Evolutionary conservation across 2,329 filamentous ascomycete species (phyloP).

Genomic region (Amphichorda felina): DNA sequence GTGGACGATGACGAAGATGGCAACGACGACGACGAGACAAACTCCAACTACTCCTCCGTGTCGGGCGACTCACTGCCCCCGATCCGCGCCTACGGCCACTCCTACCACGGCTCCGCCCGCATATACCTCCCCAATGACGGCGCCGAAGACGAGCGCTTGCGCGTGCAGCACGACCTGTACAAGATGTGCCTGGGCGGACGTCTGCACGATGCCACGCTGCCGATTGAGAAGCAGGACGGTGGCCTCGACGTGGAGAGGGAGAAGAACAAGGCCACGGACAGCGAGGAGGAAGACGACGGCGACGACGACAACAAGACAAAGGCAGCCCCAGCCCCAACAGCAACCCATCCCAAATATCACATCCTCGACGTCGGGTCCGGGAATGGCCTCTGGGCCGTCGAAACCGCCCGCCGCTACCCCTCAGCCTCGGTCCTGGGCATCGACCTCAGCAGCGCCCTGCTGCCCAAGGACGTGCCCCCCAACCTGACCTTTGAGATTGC

Average conservation of each 20-base stretch:
- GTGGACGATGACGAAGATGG: slow-evolving; percentile 1
- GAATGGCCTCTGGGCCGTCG: slow-evolving; percentile 29
- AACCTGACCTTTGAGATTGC: slow-evolving; percentile 49
- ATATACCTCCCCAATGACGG: slow-evolving; percentile 21
- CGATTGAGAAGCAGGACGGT: slow-evolving; percentile 9
- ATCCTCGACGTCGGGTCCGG: slow-evolving; percentile 31
- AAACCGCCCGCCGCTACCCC: slow-evolving; percentile 27
- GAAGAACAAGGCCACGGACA: slow-evolving; percentile 1
- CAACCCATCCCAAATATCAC: slow-evolving; percentile 7
- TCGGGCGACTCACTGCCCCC: slow-evolving; percentile 19
- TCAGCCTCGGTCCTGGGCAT: slow-evolving; percentile 25
- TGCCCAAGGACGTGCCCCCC: slow-evolving; percentile 34
- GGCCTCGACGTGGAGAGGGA: slow-evolving; percentile 5
- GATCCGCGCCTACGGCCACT: slow-evolving; percentile 20
- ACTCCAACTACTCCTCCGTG: slow-evolving; percentile 21
- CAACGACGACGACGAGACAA: slow-evolving; percentile 14
- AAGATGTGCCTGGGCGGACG: slow-evolving; percentile 19
- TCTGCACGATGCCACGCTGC: slow-evolving; percentile 17
- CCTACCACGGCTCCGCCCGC: slow-evolving; percentile 22
- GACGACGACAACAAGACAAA: background rate
- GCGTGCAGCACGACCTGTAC: slow-evolving; percentile 20
- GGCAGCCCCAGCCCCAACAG: slow-evolving; percentile 3
- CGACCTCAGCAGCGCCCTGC: slow-evolving; percentile 27
- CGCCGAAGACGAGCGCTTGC: slow-evolving; percentile 17
- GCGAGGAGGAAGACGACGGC: background rate